Conservation (phyloP, 768 basidiomycete genomes). For the Mycena indigotica region DNA sequence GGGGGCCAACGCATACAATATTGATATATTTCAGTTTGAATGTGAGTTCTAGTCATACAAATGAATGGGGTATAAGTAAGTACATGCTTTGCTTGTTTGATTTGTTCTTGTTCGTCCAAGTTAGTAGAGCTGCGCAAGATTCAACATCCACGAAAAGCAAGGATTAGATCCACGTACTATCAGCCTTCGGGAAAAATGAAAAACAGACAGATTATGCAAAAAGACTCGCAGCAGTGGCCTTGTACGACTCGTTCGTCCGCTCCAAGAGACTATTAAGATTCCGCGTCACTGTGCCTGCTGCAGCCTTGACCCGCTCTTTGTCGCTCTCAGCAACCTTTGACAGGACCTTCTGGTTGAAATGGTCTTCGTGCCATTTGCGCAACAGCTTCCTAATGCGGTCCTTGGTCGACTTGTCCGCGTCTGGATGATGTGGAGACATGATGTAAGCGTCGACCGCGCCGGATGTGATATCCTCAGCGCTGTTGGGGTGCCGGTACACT, state of each 20-base stretch:
- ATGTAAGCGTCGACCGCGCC: slow-evolving; percentile 62
- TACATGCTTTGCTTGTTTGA: slow-evolving; percentile 15
- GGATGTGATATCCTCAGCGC: slow-evolving; percentile 63
- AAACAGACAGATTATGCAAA: slow-evolving; percentile 12
- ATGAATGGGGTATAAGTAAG: slow-evolving; percentile 7
- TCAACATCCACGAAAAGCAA: too few species aligned
- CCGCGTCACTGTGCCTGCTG: slow-evolving; percentile 72
- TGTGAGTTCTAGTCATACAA: neutral
- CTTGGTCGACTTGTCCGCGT: slow-evolving; percentile 56
- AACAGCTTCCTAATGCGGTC: slow-evolving; percentile 78
- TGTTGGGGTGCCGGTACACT: slow-evolving; percentile 55
- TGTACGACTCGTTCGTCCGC: slow-evolving; percentile 23
- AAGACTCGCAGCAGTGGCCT: slow-evolving; percentile 15
- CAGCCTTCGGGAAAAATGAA: slow-evolving; percentile 7
- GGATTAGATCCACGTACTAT: too few species aligned
- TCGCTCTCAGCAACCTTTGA: slow-evolving; percentile 65
- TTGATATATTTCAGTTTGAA: neutral
- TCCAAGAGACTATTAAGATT: slow-evolving; percentile 69
- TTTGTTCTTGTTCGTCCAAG: neutral
- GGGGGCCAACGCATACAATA: neutral
- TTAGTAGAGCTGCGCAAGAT: slow-evolving; percentile 6
- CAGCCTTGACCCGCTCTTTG: slow-evolving; percentile 66
- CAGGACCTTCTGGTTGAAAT: slow-evolving; percentile 72
- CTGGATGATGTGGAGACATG: slow-evolving; percentile 56
- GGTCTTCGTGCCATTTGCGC: slow-evolving; percentile 80